These are phyloP conservation scores for Dissophora ornata DNA, from an alignment of 192 early-diverging fungal genomes.

Conservation along the genomic window DNA sequence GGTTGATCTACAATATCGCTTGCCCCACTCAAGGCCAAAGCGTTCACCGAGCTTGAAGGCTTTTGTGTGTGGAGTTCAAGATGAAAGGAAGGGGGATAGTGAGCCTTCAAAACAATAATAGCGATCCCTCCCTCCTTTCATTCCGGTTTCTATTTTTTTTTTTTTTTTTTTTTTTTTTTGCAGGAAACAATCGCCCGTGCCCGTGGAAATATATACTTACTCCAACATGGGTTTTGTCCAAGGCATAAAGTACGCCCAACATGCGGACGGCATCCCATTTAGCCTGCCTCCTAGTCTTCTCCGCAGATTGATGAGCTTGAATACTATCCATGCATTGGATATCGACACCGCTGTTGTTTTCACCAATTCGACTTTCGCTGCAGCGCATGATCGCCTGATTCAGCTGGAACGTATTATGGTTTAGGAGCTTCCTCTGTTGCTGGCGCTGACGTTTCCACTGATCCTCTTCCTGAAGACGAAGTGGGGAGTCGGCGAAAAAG, in stretches of 20 bases:
- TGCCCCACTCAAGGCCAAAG: conserved; percentile 42
- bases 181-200: too few relatives aligned
- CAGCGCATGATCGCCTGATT: conserved; percentile 7
- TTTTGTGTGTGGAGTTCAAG: background rate
- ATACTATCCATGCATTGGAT: conserved; percentile 19
- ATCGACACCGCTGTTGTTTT: background rate
- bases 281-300: conserved; percentile 32
- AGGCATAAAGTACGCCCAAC: conserved; percentile 49
- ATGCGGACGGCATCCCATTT: conserved; percentile 51
- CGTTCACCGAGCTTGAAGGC: conserved; percentile 48
- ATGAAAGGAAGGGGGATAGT: background rate
- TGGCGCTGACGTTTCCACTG: conserved; percentile 3
- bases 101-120: background rate
- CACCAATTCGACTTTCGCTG: background rate
- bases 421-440: conserved; percentile 11
- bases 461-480: conserved; percentile 24
- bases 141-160: too few relatives aligned
- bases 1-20: conserved; percentile 19
- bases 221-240: conserved; percentile 51
- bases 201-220: conserved; percentile 21
- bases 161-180: too few relatives aligned
- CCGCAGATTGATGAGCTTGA: conserved; percentile 21
- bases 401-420: conserved; percentile 5
- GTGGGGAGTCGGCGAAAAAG: conserved; percentile 51
- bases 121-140: background rate